Evolutionary conservation across 2,329 filamentous ascomycete genomes (phyloP).

Genomic region (Aspergillus fumigatiaffinis): DNA sequence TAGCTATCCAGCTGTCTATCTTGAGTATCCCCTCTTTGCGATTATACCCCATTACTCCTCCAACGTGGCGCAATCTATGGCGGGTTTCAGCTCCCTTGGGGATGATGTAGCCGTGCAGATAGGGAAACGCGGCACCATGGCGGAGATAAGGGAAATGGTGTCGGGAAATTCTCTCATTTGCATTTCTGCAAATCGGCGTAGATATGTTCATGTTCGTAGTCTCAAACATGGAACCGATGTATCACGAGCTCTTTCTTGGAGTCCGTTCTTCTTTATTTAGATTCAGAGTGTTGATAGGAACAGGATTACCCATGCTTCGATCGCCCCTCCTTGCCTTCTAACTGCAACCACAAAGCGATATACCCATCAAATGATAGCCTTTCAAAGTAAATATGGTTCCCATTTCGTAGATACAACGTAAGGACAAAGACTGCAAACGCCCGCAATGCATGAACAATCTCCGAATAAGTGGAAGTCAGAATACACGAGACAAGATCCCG

Average conservation of each 20-base stretch:
- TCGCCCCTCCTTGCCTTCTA: background rate
- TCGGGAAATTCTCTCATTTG: background rate
- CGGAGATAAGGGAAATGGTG: background rate
- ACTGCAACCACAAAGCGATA: background rate
- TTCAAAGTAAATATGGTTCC: constrained; percentile 6
- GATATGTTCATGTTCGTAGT: background rate
- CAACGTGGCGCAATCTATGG: background rate
- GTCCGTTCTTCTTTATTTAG: background rate
- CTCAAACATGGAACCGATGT: background rate
- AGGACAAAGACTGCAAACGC: constrained; percentile 18
- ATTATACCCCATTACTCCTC: background rate
- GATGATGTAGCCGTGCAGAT: background rate
- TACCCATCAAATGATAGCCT: background rate
- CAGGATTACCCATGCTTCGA: background rate
- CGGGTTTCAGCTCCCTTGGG: background rate
- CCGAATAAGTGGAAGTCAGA: constrained; percentile 5
- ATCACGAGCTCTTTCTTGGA: background rate
- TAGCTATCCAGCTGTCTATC: background rate
- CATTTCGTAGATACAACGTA: background rate
- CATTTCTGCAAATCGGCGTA: background rate
- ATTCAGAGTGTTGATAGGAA: background rate
- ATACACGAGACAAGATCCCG: constrained; percentile 9
- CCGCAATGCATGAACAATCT: constrained; percentile 25
- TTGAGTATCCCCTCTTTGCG: background rate
- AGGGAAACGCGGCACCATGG: background rate